Percentiles rank a stretch among this genome's conserved stretches.
phyloP scores from a whole-genome alignment of 1,284 basidiomycete species.

The Dichomitus squalens region DNA sequence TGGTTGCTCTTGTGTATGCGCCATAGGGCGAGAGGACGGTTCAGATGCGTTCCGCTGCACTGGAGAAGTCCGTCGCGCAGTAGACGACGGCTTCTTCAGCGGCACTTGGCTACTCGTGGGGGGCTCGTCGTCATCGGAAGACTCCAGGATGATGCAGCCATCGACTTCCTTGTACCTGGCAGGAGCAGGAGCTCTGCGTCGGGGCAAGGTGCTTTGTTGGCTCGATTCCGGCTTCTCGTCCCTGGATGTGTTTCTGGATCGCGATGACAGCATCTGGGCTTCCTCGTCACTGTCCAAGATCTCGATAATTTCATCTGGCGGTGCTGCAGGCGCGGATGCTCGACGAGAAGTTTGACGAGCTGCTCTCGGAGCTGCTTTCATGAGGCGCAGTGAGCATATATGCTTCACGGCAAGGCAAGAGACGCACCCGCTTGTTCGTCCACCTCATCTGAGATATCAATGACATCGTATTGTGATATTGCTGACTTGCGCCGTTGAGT shows the following conservation, averaged over 20 bases:
- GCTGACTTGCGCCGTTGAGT: not conserved
- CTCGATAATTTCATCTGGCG: constrained; percentile 13
- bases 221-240: not conserved
- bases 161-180: constrained; percentile 3
- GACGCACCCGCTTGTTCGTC: not conserved
- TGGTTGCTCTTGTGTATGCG: not conserved
- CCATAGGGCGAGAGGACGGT: not conserved
- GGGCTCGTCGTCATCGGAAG: constrained; percentile 14
- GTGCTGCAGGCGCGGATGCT: not conserved
- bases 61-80: not conserved
- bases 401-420: not conserved
- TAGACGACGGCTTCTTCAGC: not conserved
- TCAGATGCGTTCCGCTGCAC: not conserved
- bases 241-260: not conserved
- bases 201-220: not conserved
- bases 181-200: not conserved
- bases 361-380: not conserved
- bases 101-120: not conserved
- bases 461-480: not conserved
- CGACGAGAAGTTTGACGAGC: not conserved
- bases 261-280: not conserved
- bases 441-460: not conserved
- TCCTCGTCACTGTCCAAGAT: constrained; percentile 17
- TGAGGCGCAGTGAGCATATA: not conserved
- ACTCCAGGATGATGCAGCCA: constrained; percentile 10